Conservation (phyloP, 2,329 filamentous ascomycete genomes). For the Teratosphaeria pseudoeucalypti region DNA sequence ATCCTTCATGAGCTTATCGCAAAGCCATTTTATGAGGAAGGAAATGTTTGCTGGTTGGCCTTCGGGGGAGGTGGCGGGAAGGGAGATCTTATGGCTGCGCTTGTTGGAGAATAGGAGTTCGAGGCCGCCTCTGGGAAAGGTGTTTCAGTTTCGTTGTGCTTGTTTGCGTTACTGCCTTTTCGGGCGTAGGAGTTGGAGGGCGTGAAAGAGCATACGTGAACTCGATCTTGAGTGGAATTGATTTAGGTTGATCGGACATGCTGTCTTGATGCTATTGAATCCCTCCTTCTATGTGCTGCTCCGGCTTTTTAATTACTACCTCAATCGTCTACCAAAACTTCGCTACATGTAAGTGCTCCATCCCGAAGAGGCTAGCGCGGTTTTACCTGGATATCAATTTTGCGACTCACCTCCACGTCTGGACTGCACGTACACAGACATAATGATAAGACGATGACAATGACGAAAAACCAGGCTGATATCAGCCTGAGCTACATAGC, state of each 20-base stretch:
- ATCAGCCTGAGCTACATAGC: slow-evolving; percentile 45
- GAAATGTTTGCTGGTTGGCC: slow-evolving; percentile 58
- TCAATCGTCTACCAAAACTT: not conserved
- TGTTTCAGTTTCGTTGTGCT: slow-evolving; percentile 25
- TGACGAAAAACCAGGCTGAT: slow-evolving; percentile 1
- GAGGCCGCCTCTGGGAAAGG: slow-evolving; percentile 58
- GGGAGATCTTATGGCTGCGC: slow-evolving; percentile 57
- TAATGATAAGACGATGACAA: not conserved
- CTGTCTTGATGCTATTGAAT: not conserved
- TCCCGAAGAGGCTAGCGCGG: not conserved
- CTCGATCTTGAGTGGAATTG: slow-evolving; percentile 42
- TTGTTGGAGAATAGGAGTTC: slow-evolving; percentile 88
- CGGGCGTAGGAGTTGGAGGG: slow-evolving; percentile 6
- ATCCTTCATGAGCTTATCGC: slow-evolving; percentile 75
- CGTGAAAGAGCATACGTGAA: slow-evolving; percentile 49
- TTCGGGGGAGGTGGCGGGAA: slow-evolving; percentile 54
- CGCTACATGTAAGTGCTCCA: not conserved
- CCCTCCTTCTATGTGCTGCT: not conserved
- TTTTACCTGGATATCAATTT: not conserved
- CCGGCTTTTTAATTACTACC: not conserved
- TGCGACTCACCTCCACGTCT: not conserved
- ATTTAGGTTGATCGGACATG: not conserved
- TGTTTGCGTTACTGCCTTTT: slow-evolving; percentile 4
- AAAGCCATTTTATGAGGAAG: slow-evolving; percentile 69
- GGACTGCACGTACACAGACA: not conserved